Base-by-base conservation (phyloP, 345 rosid species). In the Eucalyptus marginata region DNA sequence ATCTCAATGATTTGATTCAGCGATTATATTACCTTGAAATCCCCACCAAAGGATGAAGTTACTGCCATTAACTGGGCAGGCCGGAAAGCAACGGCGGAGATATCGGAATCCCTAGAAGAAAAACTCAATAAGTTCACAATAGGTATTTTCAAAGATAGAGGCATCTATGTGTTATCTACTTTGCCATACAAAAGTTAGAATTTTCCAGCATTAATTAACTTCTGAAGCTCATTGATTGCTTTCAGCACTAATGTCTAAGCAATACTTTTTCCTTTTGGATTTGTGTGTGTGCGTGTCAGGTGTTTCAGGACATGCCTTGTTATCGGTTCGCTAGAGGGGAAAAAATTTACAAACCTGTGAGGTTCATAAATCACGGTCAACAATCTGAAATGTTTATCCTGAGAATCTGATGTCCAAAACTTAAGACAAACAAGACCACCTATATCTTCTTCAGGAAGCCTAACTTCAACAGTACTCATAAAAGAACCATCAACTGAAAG, bases 291-390 rank as follows among this genome's bases (percentile, higher is more conserved):
- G 16, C 9, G 13, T 1, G 1, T 76, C 3, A 0, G 29, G 29
- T 71, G 46, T 40, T 40, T 76, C 47, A 12, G 27, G 83, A 36
- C 27, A 11, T 40, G 25, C 27, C 46, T 76, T 40, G 84, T 40
- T 76, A 76, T 76, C 20, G 84, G 8, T 76, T 12, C 13, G 6
- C 20, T 58, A 18, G 33, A 25, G 71, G 36, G n/a, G 24, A 54
- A 44, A 83, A 33, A 29, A 89, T 25, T 13, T 49, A 52, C 88
- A 76, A 81, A 97, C 99, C 97, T 94, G 94, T 98, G 99, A 88
- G 99, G 99, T 91, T 98, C 99, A 85, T 98, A 96, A 66, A 98
- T 94, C 81, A 97, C 91, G 46, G 99, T 98, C 56, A 97, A 94
- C 91, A 98, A 90, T 89, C 91, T 95, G 92, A 97, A 95, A 33